Conservation (phyloP, 2,329 filamentous ascomycete genomes). For the Verticillium dahliae region DNA sequence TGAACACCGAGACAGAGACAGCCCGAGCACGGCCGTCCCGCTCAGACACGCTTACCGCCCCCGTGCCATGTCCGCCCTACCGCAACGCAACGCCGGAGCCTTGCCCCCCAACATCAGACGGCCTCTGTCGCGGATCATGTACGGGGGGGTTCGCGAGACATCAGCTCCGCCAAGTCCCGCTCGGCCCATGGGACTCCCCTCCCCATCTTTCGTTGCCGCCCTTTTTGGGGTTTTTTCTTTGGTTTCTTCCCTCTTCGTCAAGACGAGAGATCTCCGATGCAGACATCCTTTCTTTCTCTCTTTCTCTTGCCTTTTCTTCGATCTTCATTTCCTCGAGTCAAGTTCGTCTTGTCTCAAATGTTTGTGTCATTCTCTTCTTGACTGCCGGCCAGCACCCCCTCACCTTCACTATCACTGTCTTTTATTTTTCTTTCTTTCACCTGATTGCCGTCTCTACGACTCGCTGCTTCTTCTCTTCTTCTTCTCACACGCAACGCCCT, state of each 20-base stretch:
- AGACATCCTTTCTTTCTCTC: not conserved
- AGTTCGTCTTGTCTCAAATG: slow-evolving; percentile 6
- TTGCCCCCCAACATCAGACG: not conserved
- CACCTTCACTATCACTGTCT: slow-evolving; percentile 5
- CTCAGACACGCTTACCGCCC: not conserved
- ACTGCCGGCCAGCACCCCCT: not conserved
- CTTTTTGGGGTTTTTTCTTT: not conserved
- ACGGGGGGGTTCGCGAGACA: not conserved
- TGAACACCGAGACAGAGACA: not conserved
- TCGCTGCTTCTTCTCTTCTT: too few relatives aligned
- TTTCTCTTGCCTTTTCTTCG: slow-evolving; percentile 1
- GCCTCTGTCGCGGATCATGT: not conserved
- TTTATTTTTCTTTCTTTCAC: slow-evolving; percentile 4
- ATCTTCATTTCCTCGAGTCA: slow-evolving; percentile 1
- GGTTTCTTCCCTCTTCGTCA: not conserved
- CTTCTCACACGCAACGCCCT: not conserved
- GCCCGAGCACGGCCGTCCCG: not conserved
- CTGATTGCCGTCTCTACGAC: too few relatives aligned
- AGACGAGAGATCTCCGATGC: not conserved
- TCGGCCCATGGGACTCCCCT: not conserved
- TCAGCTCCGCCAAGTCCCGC: not conserved
- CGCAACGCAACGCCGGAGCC: not conserved
- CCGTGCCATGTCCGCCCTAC: not conserved
- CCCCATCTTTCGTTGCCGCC: not conserved
- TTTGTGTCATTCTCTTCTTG: slow-evolving; percentile 6